Conservation (phyloP, 371 early-diverging fungal species). For the Saksenaea vasiformis region DNA sequence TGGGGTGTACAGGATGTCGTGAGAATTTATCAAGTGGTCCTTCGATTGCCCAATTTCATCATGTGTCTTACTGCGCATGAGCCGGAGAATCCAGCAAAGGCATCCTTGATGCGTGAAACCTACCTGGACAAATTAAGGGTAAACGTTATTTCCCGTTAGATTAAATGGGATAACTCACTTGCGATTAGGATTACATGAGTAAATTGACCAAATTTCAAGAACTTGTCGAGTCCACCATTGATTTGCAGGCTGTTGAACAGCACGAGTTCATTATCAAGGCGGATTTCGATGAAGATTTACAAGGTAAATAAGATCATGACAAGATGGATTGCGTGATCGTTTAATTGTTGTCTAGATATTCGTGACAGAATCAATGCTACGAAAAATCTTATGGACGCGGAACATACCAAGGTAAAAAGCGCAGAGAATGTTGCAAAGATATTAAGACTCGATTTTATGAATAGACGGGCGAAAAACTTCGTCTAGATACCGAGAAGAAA, state of each 20-base stretch:
- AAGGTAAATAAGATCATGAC: constrained; percentile 59
- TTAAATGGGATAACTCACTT: background rate
- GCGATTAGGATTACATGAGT: constrained; percentile 44
- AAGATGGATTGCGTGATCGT: background rate
- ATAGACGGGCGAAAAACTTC: constrained; percentile 63
- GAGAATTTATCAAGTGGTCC: constrained; percentile 85
- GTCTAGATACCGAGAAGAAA: constrained; percentile 84
- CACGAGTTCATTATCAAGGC: constrained; percentile 92
- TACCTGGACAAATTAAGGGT: constrained; percentile 23
- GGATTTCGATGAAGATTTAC: constrained; percentile 76
- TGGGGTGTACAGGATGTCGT: constrained; percentile 74
- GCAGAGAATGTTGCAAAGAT: background rate
- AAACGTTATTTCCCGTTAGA: background rate
- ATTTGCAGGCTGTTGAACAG: constrained; percentile 81
- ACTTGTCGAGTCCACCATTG: constrained; percentile 89
- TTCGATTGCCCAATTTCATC: constrained; percentile 72
- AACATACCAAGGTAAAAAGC: constrained; percentile 54
- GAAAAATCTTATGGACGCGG: constrained; percentile 58
- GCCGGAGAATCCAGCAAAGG: constrained; percentile 32
- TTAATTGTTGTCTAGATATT: constrained; percentile 48
- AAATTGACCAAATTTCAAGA: constrained; percentile 68
- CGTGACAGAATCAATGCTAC: constrained; percentile 62
- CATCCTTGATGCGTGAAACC: constrained; percentile 20
- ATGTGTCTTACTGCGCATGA: constrained; percentile 52
- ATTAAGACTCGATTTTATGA: background rate